Percentiles rank a stretch among this genome's conserved stretches.
Conservation (phyloP, 2,329 filamentous ascomycete genomes). For the Trichoderma sp. region DNA sequence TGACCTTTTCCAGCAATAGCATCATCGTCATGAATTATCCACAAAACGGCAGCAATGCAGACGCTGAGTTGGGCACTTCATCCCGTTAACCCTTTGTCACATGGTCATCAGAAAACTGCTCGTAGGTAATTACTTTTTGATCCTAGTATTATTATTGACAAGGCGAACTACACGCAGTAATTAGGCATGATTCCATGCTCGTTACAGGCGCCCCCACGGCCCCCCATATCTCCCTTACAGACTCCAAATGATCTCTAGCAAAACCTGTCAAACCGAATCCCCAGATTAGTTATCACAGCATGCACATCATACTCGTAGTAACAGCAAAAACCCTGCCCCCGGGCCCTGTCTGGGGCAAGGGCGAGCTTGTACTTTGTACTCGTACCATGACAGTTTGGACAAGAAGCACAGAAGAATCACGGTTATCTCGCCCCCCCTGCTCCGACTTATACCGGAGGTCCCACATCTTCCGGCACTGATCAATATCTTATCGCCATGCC, state of each 20-base stretch:
- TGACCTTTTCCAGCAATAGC: background rate
- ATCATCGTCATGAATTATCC: background rate
- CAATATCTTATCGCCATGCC: background rate
- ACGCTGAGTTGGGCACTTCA: background rate
- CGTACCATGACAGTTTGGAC: background rate
- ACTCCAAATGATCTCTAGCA: background rate
- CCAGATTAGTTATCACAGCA: background rate
- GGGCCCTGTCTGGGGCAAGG: background rate
- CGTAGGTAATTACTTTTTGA: background rate
- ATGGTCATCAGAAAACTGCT: background rate
- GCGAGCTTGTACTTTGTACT: background rate
- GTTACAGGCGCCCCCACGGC: background rate
- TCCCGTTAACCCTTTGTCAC: background rate
- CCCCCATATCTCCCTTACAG: background rate
- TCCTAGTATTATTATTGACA: background rate
- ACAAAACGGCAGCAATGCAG: background rate
- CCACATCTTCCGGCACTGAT: background rate
- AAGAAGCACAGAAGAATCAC: background rate
- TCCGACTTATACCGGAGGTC: background rate
- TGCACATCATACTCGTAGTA: background rate
- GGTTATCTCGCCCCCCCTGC: background rate
- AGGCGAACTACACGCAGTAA: background rate
- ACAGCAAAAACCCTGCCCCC: background rate
- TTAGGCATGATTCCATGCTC: background rate
- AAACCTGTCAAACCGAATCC: background rate